Evolutionary conservation across 306 rosid species (phyloP).

Genomic region (Corylus americana): DNA sequence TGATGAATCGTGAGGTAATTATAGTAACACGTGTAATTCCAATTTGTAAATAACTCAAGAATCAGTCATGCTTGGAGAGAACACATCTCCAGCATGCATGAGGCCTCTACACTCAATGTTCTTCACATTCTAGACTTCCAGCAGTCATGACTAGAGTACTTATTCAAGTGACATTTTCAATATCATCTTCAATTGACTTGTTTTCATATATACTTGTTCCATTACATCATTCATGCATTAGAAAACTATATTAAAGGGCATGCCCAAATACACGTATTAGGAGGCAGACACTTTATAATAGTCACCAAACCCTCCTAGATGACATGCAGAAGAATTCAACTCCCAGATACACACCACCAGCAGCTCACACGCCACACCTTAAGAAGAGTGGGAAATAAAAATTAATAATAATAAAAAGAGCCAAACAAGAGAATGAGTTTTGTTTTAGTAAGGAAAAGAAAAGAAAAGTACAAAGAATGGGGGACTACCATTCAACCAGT

Average conservation of each 20-base stretch:
- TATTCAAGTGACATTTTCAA: neutral
- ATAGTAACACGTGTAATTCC: neutral
- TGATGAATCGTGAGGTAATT: neutral
- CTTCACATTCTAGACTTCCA: neutral
- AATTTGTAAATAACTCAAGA: neutral
- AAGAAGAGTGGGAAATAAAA: neutral
- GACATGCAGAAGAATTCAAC: conserved; percentile 17
- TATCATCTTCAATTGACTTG: neutral
- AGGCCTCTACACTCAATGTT: neutral
- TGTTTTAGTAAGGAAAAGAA: conserved; percentile 7
- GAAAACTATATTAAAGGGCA: neutral
- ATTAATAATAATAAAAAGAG: neutral
- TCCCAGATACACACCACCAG: neutral
- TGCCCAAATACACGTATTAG: neutral
- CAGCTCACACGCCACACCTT: conserved; percentile 4
- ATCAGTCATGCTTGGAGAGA: neutral
- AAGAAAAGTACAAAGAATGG: neutral
- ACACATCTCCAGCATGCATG: neutral
- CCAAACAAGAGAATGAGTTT: conserved; percentile 4
- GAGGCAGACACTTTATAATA: conserved; percentile 14
- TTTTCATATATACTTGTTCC: conserved; percentile 7
- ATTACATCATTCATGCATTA: neutral
- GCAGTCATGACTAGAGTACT: neutral
- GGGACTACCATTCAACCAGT: conserved; percentile 7
- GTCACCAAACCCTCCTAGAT: conserved; percentile 3